Base-by-base conservation (phyloP, 2,329 filamentous ascomycete species). In the Coniochaeta sp. region DNA sequence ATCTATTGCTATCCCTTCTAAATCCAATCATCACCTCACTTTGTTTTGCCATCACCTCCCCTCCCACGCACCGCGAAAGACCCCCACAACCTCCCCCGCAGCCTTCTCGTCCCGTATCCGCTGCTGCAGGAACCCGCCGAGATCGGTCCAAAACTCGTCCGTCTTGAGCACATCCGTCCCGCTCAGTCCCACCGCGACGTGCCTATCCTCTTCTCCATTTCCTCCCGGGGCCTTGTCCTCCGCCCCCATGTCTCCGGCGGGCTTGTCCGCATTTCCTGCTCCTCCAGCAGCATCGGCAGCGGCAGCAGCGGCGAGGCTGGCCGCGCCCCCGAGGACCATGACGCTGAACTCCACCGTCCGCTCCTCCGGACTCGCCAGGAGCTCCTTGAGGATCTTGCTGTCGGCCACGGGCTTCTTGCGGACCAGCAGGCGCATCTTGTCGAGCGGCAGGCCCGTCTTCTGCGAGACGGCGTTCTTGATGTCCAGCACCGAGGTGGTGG, bases 331-430 rank as follows among this genome's bases (percentile, higher is more conserved):
- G 71, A 96, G 85, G 22, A 97, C 81, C 92, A 98, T 98, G 60
- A 97, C 83, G 1, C 86, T 86, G 64, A 98, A 87, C 72, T 96
- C 92, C 0, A 93, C 79, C 1, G 67, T 73, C 66, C 66, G 79
- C 31, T 76, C 79, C 52, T 83, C 84, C 3, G 82, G 79, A 2
- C 33, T 17, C 2, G 36, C 47, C 1, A 93, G 66, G 0, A 96
- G 71, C 61, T 96, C 93, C 60, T 84, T 84, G 6, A 97, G 75
- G 0, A 89, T 86, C 77, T 93, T 95, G 65, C 81, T 85, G 69
- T 96, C 91, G 0, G 82, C 71, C 0, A 91, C 84, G 0, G 93
- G 93, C 74, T 96, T 96, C 79, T 95, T 96, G 73, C 90, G 90
- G 70, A 89, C 84, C 63, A 99, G 77, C 11, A 99, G 76, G 77